Evolutionary conservation across 371 early-diverging fungal genomes (phyloP).

Genomic region (Mucor circinelloides): DNA sequence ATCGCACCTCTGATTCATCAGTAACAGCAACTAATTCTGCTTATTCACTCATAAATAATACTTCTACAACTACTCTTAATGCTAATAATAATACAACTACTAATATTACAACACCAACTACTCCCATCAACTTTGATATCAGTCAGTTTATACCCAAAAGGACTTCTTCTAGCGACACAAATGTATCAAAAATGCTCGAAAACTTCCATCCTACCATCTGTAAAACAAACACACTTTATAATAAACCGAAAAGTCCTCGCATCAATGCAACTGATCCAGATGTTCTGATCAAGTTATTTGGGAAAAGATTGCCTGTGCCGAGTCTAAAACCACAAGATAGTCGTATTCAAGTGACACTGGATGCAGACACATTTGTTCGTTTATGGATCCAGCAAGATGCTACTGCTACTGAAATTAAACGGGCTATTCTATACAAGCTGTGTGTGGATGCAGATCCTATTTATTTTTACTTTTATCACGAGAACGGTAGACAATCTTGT

Average conservation of each 20-base stretch:
- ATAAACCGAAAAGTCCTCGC: slow-evolving; percentile 13
- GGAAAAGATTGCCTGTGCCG: slow-evolving; percentile 21
- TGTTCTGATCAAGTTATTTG: slow-evolving; percentile 20
- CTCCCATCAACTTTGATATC: slow-evolving; percentile 17
- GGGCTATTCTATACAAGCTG: slow-evolving; percentile 21
- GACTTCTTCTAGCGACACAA: slow-evolving; percentile 24
- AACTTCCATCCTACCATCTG: slow-evolving; percentile 18
- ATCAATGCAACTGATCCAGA: slow-evolving; percentile 23
- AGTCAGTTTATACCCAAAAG: slow-evolving; percentile 34
- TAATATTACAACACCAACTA: neutral
- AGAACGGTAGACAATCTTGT: slow-evolving; percentile 33
- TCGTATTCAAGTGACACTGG: slow-evolving; percentile 33
- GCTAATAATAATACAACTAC: neutral
- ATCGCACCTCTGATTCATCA: neutral
- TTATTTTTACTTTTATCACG: slow-evolving; percentile 32
- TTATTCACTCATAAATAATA: neutral
- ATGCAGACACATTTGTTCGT: slow-evolving; percentile 30
- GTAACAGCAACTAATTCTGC: neutral
- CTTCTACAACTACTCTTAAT: neutral
- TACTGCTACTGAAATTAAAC: slow-evolving; percentile 15
- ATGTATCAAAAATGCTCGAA: slow-evolving; percentile 22
- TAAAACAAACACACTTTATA: neutral
- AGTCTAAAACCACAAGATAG: slow-evolving; percentile 21
- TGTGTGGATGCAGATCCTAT: slow-evolving; percentile 19
- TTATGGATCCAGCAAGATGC: slow-evolving; percentile 17